Evolutionary conservation across 2,329 filamentous ascomycete species (phyloP), one percentile per base, ranked within the genome.

Genomic region (Dothistroma septosporum): DNA sequence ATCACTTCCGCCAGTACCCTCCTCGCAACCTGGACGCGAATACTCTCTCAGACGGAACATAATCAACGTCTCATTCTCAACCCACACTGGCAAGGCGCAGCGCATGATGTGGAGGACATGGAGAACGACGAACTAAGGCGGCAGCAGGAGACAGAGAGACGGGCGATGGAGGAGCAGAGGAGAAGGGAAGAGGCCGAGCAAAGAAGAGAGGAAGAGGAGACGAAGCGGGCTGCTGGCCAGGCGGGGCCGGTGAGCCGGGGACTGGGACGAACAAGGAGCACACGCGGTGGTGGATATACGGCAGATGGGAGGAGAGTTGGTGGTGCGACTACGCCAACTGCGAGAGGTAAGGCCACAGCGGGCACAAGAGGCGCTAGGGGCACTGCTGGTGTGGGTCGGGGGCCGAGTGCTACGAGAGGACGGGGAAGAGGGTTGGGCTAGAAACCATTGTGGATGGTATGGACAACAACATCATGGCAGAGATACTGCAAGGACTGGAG

Each of bases 1-100:
- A 92, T 97, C 47, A 84, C 84, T 66, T 93, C 92, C 58, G 92
- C 94, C 3, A 95, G 92, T 14, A 90, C 89, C 1, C 84, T 99
- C 14, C 86, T 99, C 33, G 92, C 95, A 70, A 96, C 92, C 16
- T 99, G 93, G 93, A 96, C 92, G 9, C 87, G 92, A 56, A 97
- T 99, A 66, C 84, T 99, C 12, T 94, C 91, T 7, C 94, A 99
- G 76, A 97, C 94, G 4, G 94, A 99, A 76, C 94, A 99, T 77
- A 97, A 96, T 73, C 92, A 97, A 75, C 87, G 94, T 24, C 80
- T 99, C 55, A 88, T 99, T 49, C 82, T 97, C 50, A 89, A 96
- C 71, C 90, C 91, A 1, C 82, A 86, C 61, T 99, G 93, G 92
- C 88, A 93, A 72, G 94, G 94, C 59, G 90, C 92, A 31, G 90